Conservation (phyloP, 2,329 filamentous ascomycete species). For the Colletotrichum neosansevieriae region DNA sequence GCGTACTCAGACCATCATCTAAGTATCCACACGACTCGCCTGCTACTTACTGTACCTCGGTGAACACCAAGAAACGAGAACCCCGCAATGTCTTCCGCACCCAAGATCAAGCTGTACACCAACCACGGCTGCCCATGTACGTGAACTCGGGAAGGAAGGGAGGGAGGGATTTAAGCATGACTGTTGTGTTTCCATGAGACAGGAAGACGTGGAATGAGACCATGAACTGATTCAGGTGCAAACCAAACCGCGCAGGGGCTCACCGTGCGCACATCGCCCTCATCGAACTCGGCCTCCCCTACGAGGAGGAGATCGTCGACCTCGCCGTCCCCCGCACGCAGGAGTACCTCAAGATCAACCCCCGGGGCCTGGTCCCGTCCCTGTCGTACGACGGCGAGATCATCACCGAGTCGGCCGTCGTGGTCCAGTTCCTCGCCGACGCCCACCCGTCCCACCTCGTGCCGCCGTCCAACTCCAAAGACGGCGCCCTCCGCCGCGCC, state of each 20-base stretch:
- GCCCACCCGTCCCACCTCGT: slow-evolving; percentile 75
- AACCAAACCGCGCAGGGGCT: slow-evolving; percentile 59
- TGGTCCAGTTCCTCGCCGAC: slow-evolving; percentile 79
- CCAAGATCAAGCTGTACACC: slow-evolving; percentile 76
- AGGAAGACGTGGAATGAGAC: neutral
- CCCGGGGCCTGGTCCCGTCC: slow-evolving; percentile 80
- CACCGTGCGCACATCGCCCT: slow-evolving; percentile 82
- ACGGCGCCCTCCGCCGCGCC: slow-evolving; percentile 72
- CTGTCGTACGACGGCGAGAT: slow-evolving; percentile 76
- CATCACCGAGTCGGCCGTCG: slow-evolving; percentile 79
- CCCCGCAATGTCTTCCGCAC: slow-evolving; percentile 39
- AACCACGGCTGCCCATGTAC: slow-evolving; percentile 75
- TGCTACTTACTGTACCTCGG: too few species aligned
- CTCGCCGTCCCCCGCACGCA: slow-evolving; percentile 74
- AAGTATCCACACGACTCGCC: neutral
- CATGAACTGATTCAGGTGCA: neutral
- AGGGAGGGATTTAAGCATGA: neutral
- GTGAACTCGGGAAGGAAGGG: slow-evolving; percentile 23
- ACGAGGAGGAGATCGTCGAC: slow-evolving; percentile 80
- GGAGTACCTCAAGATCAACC: slow-evolving; percentile 83
- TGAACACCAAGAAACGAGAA: neutral
- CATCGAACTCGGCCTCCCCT: slow-evolving; percentile 73
- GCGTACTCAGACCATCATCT: neutral
- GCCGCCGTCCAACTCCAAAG: slow-evolving; percentile 64
- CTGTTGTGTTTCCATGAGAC: neutral